Evolutionary conservation across 495 filamentous ascomycete genomes (phyloP).

Genomic region (Staphylotrichum tortipilum): DNA sequence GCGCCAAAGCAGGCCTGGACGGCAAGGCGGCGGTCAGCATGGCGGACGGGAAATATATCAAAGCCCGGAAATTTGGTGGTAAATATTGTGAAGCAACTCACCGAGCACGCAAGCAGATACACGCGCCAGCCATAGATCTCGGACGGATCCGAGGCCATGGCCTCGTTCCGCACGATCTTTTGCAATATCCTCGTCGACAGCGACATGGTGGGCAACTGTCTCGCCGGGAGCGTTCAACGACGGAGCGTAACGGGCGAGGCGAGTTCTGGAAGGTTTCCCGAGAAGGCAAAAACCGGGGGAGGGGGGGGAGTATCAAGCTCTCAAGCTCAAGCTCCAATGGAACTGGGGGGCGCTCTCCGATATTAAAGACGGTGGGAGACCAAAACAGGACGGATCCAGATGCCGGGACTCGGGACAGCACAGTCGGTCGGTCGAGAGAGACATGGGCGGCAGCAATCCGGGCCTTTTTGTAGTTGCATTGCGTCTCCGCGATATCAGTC

Average conservation of each 20-base stretch:
- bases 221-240: no score
- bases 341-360: not conserved
- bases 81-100: constrained; percentile 26
- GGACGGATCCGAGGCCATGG: constrained; percentile 62
- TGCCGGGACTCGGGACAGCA: not conserved
- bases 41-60: no score
- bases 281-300: no score
- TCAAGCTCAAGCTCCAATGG: not conserved
- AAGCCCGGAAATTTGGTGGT: no score
- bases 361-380: not conserved
- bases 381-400: not conserved
- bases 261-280: no score
- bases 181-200: constrained; percentile 37
- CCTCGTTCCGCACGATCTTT: constrained; percentile 68
- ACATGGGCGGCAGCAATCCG: constrained; percentile 6
- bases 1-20: constrained; percentile 63
- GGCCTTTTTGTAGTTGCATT: constrained; percentile 17
- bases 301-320: no score
- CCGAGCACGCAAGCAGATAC: constrained; percentile 58
- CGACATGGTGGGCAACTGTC: constrained; percentile 18
- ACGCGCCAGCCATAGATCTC: constrained; percentile 78
- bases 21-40: not conserved
- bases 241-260: no score
- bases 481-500: constrained; percentile 6
- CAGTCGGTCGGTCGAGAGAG: no score